Conservation (phyloP, 2,329 filamentous ascomycete genomes). For the Penicillium decumbens region DNA sequence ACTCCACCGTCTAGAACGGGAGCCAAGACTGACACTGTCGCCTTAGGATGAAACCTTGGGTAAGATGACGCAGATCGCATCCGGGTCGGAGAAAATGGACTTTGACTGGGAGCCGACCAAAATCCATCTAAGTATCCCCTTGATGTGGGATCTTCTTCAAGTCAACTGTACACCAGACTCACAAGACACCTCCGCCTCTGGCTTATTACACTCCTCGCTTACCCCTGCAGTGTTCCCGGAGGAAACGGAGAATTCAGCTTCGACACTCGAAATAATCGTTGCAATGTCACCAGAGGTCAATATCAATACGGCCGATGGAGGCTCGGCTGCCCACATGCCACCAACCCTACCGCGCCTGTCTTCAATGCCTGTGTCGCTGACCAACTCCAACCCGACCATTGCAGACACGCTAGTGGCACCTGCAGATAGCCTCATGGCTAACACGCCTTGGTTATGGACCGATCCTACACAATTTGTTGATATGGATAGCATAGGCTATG, state of each 20-base stretch:
- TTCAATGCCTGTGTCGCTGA: constrained; percentile 13
- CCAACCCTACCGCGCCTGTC: constrained; percentile 17
- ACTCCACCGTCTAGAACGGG: neutral
- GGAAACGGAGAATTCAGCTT: constrained; percentile 33
- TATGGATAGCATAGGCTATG: constrained; percentile 30
- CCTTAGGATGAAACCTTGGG: constrained; percentile 47
- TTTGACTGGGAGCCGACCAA: constrained; percentile 53
- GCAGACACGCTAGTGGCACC: constrained; percentile 31
- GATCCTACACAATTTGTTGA: constrained; percentile 32
- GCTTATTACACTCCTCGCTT: constrained; percentile 45
- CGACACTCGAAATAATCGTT: constrained; percentile 48
- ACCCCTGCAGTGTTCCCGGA: constrained; percentile 30
- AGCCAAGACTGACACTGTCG: constrained; percentile 7
- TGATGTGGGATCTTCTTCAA: constrained; percentile 53
- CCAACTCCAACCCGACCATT: neutral
- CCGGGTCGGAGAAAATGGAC: constrained; percentile 47
- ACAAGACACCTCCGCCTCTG: constrained; percentile 34
- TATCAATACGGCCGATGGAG: constrained; percentile 51
- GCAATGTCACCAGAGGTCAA: constrained; percentile 51
- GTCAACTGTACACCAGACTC: constrained; percentile 44
- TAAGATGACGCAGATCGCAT: constrained; percentile 49
- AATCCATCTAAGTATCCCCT: constrained; percentile 50
- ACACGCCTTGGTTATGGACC: constrained; percentile 35
- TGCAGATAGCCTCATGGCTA: constrained; percentile 33
- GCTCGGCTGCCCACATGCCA: constrained; percentile 47